Evolutionary conservation across 179 eudicot species (phyloP), one percentile per base, ranked within the genome.

Genomic region (Heliamphora pulchella): DNA sequence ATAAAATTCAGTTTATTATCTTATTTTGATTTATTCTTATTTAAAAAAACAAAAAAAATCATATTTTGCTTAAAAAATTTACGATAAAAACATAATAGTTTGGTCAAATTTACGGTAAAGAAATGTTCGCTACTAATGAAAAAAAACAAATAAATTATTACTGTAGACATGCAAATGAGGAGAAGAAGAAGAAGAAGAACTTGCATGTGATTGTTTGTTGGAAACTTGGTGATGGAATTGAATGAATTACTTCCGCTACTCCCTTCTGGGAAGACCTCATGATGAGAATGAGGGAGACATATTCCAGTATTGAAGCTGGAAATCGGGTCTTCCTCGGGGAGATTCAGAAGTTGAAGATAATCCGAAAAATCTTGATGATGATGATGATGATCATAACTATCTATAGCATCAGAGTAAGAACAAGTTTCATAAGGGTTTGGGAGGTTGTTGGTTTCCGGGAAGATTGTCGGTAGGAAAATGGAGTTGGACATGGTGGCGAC

Each of bases 321-420:
- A 2, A 22, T 4, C 3, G 20, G 68, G 55, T 87, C 86, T 18
- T 74, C 84, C 41, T 78, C 68, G 3, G 46, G 81, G 80, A 82
- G 83, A 4, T 76, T 74, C 41, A 80, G 82, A 22, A 86, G 51
- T 2, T 69, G 18, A 44, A 88, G 75, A 78, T 79, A 85, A 17
- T 85, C 87, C 0, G 85, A 85, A 13, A 77, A 76, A 77, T 86
- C 89, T 2, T 88, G 65, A 5, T 88, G 86, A 47, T 77, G 79
- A 22, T 47, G 54, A 58, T 75, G 17, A 11, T 55, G 66, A 58
- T 75, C 14, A 43, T 43, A 17, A 17, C 15, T 20, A 5, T 46
- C 55, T 18, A 62, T 76, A 1, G 47, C 4, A 13, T 1, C 3
- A 8, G 15, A 4, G 10, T 17, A 44, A 15, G 8, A 44, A 72